Percentiles rank a stretch among this genome's conserved stretches.
Evolutionary conservation across 345 rosid species (phyloP).

Genomic region (Gossypium rotundifolium): DNA sequence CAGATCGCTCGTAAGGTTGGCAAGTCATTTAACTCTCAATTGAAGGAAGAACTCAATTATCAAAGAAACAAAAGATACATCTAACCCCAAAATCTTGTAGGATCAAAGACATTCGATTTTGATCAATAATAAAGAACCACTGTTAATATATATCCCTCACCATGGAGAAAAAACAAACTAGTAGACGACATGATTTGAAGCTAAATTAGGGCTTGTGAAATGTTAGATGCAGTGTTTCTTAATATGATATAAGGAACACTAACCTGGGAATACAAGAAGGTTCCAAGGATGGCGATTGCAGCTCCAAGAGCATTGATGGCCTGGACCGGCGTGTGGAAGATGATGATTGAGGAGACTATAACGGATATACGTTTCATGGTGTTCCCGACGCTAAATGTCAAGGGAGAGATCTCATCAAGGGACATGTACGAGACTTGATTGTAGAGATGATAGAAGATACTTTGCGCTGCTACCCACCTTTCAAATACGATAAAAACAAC

Average conservation of each 20-base stretch:
- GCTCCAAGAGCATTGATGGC: conserved; percentile 94
- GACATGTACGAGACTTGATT: conserved; percentile 99
- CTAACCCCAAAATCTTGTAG: not conserved
- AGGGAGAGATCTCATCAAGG: conserved; percentile 86
- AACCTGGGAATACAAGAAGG: conserved; percentile 99
- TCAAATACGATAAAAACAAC: conserved; percentile 15
- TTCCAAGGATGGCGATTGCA: conserved; percentile 90
- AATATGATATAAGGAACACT: not conserved
- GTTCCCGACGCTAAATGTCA: conserved; percentile 95
- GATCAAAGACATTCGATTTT: not conserved
- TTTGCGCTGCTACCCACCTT: conserved; percentile 99
- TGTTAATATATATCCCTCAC: not conserved
- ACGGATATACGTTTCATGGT: conserved; percentile 97
- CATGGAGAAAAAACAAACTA: not conserved
- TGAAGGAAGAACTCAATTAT: not conserved
- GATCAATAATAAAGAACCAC: not conserved
- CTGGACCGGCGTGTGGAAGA: conserved; percentile 92
- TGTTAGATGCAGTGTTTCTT: not conserved
- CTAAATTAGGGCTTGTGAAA: not conserved
- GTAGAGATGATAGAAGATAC: conserved; percentile 96
- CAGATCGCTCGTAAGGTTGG: no score
- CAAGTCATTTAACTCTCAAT: not conserved
- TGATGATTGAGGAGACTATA: conserved; percentile 92
- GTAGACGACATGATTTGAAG: no score
- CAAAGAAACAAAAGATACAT: not conserved